A percentile compares a stretch with the other conserved stretches of the same genome.
Evolutionary conservation across 2,329 filamentous ascomycete genomes (phyloP).

Genomic region (Annulohypoxylon truncatum): DNA sequence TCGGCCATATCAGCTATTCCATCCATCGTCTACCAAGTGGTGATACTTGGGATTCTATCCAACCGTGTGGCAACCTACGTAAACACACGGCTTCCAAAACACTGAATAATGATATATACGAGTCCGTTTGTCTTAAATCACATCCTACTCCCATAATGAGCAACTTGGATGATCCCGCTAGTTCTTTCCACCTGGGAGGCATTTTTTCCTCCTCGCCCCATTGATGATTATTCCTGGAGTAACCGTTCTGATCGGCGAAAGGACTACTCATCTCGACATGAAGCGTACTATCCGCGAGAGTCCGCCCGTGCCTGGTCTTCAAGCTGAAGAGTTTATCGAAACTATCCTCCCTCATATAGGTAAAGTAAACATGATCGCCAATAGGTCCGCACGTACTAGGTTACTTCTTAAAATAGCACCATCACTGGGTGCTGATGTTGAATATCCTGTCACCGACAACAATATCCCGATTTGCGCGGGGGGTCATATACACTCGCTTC

Average conservation of each 20-base stretch:
- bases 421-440: conserved; percentile 51
- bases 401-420: conserved; percentile 57
- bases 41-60: conserved; percentile 57
- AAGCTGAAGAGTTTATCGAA: conserved; percentile 51
- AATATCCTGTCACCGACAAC: conserved; percentile 58
- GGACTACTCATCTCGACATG: conserved; percentile 52
- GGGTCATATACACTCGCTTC: conserved; percentile 54
- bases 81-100: conserved; percentile 55
- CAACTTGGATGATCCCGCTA: conserved; percentile 53
- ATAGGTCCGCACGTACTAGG: conserved; percentile 58
- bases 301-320: conserved; percentile 48
- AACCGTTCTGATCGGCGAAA: conserved; percentile 55
- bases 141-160: conserved; percentile 49
- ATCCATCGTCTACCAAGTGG: conserved; percentile 53
- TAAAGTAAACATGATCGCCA: conserved; percentile 54
- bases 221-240: conserved; percentile 53
- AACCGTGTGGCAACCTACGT: conserved; percentile 52
- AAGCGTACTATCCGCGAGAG: conserved; percentile 52
- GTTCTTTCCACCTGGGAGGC: conserved; percentile 53
- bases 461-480: conserved; percentile 59
- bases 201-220: conserved; percentile 54
- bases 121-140: conserved; percentile 51
- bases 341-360: conserved; percentile 54
- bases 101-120: conserved; percentile 50
- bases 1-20: conserved; percentile 57